Evolutionary conservation across 129 eudicot species (phyloP).

Genomic region (sunflower (Helianthus annuus)): DNA sequence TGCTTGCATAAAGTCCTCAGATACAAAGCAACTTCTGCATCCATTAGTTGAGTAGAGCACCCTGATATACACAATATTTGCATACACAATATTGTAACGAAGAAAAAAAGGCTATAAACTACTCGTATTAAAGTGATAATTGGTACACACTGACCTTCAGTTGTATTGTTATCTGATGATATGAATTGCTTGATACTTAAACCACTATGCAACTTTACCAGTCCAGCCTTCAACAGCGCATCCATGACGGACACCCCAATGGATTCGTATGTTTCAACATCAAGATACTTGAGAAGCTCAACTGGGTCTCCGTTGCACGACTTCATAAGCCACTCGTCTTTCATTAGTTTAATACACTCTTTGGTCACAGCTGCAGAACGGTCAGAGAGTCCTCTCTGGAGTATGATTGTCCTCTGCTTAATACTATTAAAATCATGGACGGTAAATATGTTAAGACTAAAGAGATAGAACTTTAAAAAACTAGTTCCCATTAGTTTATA

Average conservation of each 20-base stretch:
- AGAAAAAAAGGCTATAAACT: background rate
- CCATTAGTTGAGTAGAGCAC: slow-evolving; percentile 53
- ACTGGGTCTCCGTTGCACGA: slow-evolving; percentile 81
- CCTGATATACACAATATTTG: slow-evolving; percentile 41
- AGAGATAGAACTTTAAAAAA: background rate
- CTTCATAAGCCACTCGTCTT: slow-evolving; percentile 91
- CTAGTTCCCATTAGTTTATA: background rate
- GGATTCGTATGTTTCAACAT: slow-evolving; percentile 93
- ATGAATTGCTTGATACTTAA: slow-evolving; percentile 54
- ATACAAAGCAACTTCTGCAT: slow-evolving; percentile 85
- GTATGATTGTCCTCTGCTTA: slow-evolving; percentile 76
- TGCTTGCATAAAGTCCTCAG: slow-evolving; percentile 86
- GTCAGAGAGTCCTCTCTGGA: slow-evolving; percentile 92
- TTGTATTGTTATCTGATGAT: slow-evolving; percentile 35
- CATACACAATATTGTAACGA: background rate
- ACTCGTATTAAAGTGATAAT: background rate
- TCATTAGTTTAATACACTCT: slow-evolving; percentile 79
- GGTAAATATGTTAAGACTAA: slow-evolving; percentile 20
- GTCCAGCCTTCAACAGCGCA: slow-evolving; percentile 63
- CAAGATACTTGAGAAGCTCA: slow-evolving; percentile 85
- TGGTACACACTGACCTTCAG: slow-evolving; percentile 56
- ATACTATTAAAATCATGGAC: slow-evolving; percentile 46
- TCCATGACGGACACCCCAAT: slow-evolving; percentile 87
- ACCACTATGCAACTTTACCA: slow-evolving; percentile 62
- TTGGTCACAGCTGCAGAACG: slow-evolving; percentile 73